A percentile compares a stretch with the other conserved stretches of the same genome.
phyloP scores from a whole-genome alignment of 495 filamentous ascomycete species.

The Penicillium fimorum region DNA sequence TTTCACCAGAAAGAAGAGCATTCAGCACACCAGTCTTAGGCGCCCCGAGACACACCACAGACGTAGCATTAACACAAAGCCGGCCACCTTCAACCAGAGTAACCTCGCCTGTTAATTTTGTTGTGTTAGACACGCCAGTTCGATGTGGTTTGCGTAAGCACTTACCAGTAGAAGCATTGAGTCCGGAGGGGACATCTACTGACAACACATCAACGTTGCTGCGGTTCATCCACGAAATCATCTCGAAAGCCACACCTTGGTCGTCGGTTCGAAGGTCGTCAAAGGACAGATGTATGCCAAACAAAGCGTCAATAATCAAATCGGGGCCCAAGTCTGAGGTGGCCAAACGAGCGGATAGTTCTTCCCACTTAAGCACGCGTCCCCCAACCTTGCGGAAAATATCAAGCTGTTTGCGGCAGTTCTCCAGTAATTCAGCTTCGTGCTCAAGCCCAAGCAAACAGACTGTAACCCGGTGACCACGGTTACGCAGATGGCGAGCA shows the following conservation, averaged over 20 bases:
- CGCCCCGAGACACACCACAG: conserved; percentile 77
- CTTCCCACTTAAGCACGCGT: conserved; percentile 58
- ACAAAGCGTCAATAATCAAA: conserved; percentile 82
- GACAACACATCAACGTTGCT: conserved; percentile 74
- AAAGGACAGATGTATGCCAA: conserved; percentile 79
- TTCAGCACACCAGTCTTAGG: conserved; percentile 80
- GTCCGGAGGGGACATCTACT: conserved; percentile 82
- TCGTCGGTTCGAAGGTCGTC: conserved; percentile 80
- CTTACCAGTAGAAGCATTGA: conserved; percentile 74
- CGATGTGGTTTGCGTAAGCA: conserved; percentile 26
- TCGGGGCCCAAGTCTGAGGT: conserved; percentile 62
- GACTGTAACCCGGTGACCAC: conserved; percentile 72
- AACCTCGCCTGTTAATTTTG: conserved; percentile 39
- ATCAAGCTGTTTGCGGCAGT: conserved; percentile 69
- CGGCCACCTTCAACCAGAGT: conserved; percentile 63
- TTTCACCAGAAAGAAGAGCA: conserved; percentile 61
- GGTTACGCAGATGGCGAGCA: conserved; percentile 80
- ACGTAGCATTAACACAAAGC: conserved; percentile 70
- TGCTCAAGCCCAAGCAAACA: conserved; percentile 80
- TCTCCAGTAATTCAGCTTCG: conserved; percentile 70
- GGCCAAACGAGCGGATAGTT: conserved; percentile 51
- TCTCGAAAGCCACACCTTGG: conserved; percentile 74
- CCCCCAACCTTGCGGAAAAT: conserved; percentile 78
- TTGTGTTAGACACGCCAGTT: conserved; percentile 12
- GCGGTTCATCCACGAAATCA: conserved; percentile 85